Percentiles rank a stretch among this genome's conserved stretches.
Conservation (phyloP, 805 yeast genomes). For the Candida anglica region DNA sequence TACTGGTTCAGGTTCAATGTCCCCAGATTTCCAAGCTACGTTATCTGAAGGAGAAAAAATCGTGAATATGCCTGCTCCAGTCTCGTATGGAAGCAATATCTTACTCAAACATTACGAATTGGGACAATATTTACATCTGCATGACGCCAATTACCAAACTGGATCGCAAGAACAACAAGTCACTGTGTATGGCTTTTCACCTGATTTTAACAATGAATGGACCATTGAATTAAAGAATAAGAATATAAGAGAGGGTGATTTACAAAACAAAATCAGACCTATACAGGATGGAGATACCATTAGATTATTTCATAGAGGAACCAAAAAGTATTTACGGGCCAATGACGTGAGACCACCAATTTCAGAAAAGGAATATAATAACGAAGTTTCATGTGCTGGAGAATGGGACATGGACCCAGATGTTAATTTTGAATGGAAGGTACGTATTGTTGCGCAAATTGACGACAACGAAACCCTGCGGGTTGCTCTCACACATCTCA, state of each 20-base stretch:
- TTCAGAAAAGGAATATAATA: slow-evolving; percentile 85
- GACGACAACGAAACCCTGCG: slow-evolving; percentile 27
- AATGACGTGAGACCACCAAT: slow-evolving; percentile 79
- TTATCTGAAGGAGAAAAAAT: slow-evolving; percentile 35
- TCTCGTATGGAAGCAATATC: slow-evolving; percentile 68
- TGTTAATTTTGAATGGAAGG: slow-evolving; percentile 64
- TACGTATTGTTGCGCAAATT: slow-evolving; percentile 41
- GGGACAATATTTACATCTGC: slow-evolving; percentile 83
- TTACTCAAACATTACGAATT: slow-evolving; percentile 64
- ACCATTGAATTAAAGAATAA: slow-evolving; percentile 46
- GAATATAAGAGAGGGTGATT: slow-evolving; percentile 35
- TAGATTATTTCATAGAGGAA: slow-evolving; percentile 63
- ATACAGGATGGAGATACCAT: slow-evolving; percentile 55
- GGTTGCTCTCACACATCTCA: slow-evolving; percentile 33
- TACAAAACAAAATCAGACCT: slow-evolving; percentile 26
- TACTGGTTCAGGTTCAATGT: slow-evolving; percentile 57
- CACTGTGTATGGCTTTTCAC: slow-evolving; percentile 59
- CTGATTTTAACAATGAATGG: slow-evolving; percentile 70
- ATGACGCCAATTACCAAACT: slow-evolving; percentile 53
- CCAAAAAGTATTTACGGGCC: slow-evolving; percentile 68
- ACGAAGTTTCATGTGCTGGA: slow-evolving; percentile 76
- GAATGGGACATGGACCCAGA: slow-evolving; percentile 60
- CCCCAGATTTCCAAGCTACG: slow-evolving; percentile 64
- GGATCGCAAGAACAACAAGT: slow-evolving; percentile 80
- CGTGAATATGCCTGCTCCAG: slow-evolving; percentile 51